Evolutionary conservation across 202 grass and related monocot species (phyloP), one percentile per base, ranked within the genome.

Genomic region (Sporobolus alterniflorus): DNA sequence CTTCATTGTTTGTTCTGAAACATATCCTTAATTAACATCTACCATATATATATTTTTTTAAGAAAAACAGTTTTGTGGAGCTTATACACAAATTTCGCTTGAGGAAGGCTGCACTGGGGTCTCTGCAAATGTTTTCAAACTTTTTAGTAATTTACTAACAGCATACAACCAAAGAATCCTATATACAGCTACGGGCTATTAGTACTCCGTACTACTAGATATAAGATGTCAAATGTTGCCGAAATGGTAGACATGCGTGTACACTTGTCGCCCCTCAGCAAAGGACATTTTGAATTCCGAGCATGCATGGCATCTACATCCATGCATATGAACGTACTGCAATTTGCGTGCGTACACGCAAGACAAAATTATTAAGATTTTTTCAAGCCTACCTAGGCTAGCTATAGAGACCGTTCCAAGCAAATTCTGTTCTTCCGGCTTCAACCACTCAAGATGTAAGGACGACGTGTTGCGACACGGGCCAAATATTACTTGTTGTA

Each of bases 171-270:
- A 3, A 71, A 73, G 67, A 72, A 42, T 50, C 71, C 57, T 12
- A 55, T 55, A 73, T 32, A 13, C 13, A 31, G 11, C 2, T 33
- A n/a, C n/a, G n/a, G n/a, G n/a, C n/a, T n/a, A n/a, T n/a, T n/a
- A n/a, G n/a, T n/a, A n/a, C n/a, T n/a, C n/a, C n/a, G n/a, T n/a
- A n/a, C n/a, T n/a, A n/a, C n/a, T n/a, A n/a, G 29, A 48, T 47
- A 73, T 79, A 25, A 15, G 7, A 49, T 24, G 68, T 55, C n/a
- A 63, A 75, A 70, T 89, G 76, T 64, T 89, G 76, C 87, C 10
- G 3, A 71, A 70, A 89, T 17, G 33, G 76, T 81, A 70, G 63
- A 57, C 76, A 81, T 69, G 50, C 24, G 36, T n/a, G 31, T 79
- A 74, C 76, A 84, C 69, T 73, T 89, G 75, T 89, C 75, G 32